Conservation (phyloP, 495 filamentous ascomycete species). For the Pyrenopolyporus hunteri region DNA sequence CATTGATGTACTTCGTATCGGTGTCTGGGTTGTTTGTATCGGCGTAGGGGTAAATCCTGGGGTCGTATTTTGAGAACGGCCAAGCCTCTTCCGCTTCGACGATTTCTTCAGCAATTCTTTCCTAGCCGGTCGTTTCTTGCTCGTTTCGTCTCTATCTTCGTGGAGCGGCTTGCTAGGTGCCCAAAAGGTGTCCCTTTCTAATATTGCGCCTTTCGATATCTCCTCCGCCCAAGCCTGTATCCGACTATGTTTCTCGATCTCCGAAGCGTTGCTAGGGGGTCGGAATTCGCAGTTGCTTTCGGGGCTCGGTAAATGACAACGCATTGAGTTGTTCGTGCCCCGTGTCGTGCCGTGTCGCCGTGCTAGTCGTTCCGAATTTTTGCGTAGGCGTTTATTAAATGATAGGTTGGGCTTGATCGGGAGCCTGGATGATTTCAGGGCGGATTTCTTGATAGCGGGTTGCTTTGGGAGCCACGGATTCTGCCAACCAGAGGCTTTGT, state of each 20-base stretch:
- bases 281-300: slow-evolving; percentile 34
- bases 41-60: slow-evolving; percentile 34
- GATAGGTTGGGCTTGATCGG: slow-evolving; percentile 2
- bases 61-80: slow-evolving; percentile 20
- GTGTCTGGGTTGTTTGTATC: background rate
- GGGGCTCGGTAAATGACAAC: slow-evolving; percentile 40
- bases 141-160: background rate
- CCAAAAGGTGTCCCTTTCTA: slow-evolving; percentile 41
- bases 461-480: slow-evolving; percentile 66
- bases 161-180: slow-evolving; percentile 14
- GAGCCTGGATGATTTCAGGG: background rate
- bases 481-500: slow-evolving; percentile 59
- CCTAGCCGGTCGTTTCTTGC: slow-evolving; percentile 30
- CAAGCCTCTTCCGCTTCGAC: slow-evolving; percentile 31
- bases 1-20: slow-evolving; percentile 9
- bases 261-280: background rate
- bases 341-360: slow-evolving; percentile 14
- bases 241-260: slow-evolving; percentile 16
- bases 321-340: slow-evolving; percentile 24
- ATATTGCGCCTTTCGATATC: slow-evolving; percentile 1
- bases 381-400: background rate
- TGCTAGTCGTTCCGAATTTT: background rate
- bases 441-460: slow-evolving; percentile 19
- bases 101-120: slow-evolving; percentile 37
- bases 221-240: slow-evolving; percentile 38